Evolutionary conservation across 2,329 filamentous ascomycete genomes (phyloP).

Genomic region (Sarocladium strictum): DNA sequence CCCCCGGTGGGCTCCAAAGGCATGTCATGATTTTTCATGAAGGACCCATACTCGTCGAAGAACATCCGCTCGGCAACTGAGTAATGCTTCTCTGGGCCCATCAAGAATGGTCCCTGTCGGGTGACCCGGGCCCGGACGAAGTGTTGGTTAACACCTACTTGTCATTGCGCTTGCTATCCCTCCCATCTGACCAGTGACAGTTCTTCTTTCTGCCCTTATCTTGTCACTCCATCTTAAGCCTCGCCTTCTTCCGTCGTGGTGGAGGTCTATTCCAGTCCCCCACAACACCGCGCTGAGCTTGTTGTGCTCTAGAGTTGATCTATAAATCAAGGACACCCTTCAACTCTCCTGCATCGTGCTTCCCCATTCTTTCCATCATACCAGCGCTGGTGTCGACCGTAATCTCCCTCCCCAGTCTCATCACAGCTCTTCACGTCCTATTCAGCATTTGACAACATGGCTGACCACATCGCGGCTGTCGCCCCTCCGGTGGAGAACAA

Average conservation of each 20-base stretch:
- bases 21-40: background rate
- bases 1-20: background rate
- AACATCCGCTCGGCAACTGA: background rate
- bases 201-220: constrained; percentile 5
- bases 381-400: background rate
- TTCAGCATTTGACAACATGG: constrained; percentile 5
- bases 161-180: background rate
- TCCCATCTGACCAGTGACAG: background rate
- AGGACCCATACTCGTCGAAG: background rate
- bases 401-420: background rate
- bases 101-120: background rate
- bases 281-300: constrained; percentile 9
- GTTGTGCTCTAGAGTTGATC: constrained; percentile 4
- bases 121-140: constrained; percentile 3
- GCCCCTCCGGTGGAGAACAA: background rate
- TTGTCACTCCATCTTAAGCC: constrained; percentile 6
- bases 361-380: constrained; percentile 1
- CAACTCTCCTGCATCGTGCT: background rate
- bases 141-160: constrained; percentile 4
- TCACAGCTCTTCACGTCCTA: background rate
- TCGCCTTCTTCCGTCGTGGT: constrained; percentile 5
- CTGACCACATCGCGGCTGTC: constrained; percentile 3
- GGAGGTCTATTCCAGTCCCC: constrained; percentile 5
- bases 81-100: constrained; percentile 5
- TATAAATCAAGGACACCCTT: constrained; percentile 8